Base-by-base conservation (phyloP, 108 stramenopile genomes). In the Aureococcus anophagefferens region DNA sequence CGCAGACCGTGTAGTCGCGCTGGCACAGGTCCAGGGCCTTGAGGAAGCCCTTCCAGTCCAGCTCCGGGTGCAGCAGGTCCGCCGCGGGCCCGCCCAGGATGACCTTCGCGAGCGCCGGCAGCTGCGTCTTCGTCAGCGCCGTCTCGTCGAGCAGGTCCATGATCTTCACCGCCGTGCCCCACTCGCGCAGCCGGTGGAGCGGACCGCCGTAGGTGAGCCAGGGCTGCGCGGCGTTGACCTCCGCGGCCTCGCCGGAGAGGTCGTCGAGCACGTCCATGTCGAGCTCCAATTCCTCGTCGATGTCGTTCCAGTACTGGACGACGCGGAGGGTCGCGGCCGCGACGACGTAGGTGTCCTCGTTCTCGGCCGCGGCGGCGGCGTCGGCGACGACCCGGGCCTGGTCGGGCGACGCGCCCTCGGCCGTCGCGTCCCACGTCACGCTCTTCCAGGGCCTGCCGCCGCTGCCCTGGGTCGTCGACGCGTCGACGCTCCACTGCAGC, bases 401-500 rank as follows among this genome's bases (percentile, higher is more conserved):
- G 46, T 84, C 82, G 70, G 74, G 83, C 32, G 77, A 74, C 68
- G 78, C 71, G 71, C 86, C 86, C 37, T 79, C 78, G 17, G 84
- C 72, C 51, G 82, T 70, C 35, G 74, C n/a, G n/a, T n/a, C n/a
- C n/a, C n/a, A n/a, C n/a, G n/a, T n/a, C n/a, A n/a, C n/a, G n/a
- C n/a, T n/a, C n/a, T n/a, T n/a, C n/a, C n/a, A n/a, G n/a, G n/a
- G n/a, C n/a, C n/a, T n/a, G n/a, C n/a, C n/a, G n/a, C n/a, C n/a
- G n/a, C n/a, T n/a, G n/a, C n/a, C n/a, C n/a, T n/a, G n/a, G n/a
- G n/a, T n/a, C n/a, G n/a, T 84, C 33, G 81, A 82, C 33, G 82
- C 87, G 68, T 88, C 86, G 77, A 83, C 83, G 67, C 84, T 66
- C 35, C 74, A 87, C 63, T 85, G 79, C 69, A 85, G 84, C 65